Base-by-base conservation (phyloP, 805 yeast genomes). In the Jamesozyma spencerorum region DNA sequence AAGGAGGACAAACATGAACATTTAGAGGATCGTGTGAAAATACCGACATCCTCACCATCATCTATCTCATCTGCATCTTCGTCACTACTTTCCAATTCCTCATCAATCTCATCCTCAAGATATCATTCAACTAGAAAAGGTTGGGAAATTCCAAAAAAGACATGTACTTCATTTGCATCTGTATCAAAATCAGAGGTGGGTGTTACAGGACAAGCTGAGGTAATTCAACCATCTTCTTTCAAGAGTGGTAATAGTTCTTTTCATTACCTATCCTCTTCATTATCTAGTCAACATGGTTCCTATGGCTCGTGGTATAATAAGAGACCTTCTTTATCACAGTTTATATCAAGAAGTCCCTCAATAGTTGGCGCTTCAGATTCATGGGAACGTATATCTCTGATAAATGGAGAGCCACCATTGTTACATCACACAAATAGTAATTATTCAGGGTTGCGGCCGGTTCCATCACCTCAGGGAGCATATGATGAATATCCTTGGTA, bases 401-500 rank as follows among this genome's bases (percentile, higher is more conserved):
- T 22, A 7, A 22, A 22, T 10, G 36, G 26, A 5, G 30, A 26
- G 11, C 18, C 31, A 19, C 11, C 52, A 10, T 20, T 27, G 8
- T 43, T 48, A 50, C 57, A 39, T 6, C 50, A 48, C 34, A 62
- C 66, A 1, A 46, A 46, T 3, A 55, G 61, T 34, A 51, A 40
- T 33, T 36, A 52, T 3, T 54, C 64, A 1, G 45, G 63, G 13
- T 53, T 50, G 22, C 56, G 60, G 34, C 30, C 46, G n/a, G 14
- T 39, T 47, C 6, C 49, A 2, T 63, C 71, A 0, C 69, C 70
- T 55, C 59, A 1, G 43, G 47, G 47, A 26, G 69, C 65, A 40
- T 63, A 62, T 44, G 69, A 65, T 4, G 70, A 66, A 34, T 66
- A 58, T 36, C 70, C 70, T n/a, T 66, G 70, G 70, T 42, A 48